Conservation (phyloP, 2,329 filamentous ascomycete genomes). For the Hypoxylon sp. region DNA sequence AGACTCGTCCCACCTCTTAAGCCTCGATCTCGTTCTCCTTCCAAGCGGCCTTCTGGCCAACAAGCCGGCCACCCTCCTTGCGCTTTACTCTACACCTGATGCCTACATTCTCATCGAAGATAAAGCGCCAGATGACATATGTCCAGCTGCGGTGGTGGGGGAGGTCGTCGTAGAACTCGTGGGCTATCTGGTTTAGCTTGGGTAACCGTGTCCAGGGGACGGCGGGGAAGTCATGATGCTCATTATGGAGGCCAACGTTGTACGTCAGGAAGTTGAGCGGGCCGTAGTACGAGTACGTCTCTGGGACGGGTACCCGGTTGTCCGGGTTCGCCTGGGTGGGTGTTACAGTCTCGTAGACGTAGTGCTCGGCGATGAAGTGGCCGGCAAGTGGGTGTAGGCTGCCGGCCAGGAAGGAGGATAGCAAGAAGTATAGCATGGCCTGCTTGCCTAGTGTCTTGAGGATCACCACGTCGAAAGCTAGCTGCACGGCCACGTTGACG, state of each 20-base stretch:
- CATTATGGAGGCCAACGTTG: conserved; percentile 98
- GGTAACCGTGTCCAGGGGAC: conserved; percentile 93
- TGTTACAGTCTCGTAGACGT: conserved; percentile 79
- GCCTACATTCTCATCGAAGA: conserved; percentile 89
- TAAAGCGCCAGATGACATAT: conserved; percentile 95
- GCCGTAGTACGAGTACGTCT: conserved; percentile 98
- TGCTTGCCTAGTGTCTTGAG: conserved; percentile 72
- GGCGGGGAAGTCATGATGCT: conserved; percentile 98
- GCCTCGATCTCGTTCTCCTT: conserved; percentile 79
- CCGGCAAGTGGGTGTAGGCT: conserved; percentile 94
- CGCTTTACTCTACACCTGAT: conserved; percentile 95
- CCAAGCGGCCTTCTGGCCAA: conserved; percentile 70
- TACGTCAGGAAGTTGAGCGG: conserved; percentile 93
- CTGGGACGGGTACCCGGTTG: conserved; percentile 79
- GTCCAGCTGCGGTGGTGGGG: conserved; percentile 92
- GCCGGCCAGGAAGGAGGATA: conserved; percentile 93
- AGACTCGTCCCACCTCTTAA: conserved; percentile 51
- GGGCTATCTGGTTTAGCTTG: conserved; percentile 81
- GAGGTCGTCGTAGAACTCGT: conserved; percentile 91
- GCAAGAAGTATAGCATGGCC: conserved; percentile 84
- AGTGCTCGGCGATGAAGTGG: conserved; percentile 99
- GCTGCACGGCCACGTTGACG: conserved; percentile 83
- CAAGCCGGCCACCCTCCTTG: conserved; percentile 78
- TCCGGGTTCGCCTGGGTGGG: conserved; percentile 69
- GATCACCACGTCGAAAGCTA: conserved; percentile 81